phyloP scores from a whole-genome alignment of 169 alveolate genomes.

The Eimeria necatrix region DNA sequence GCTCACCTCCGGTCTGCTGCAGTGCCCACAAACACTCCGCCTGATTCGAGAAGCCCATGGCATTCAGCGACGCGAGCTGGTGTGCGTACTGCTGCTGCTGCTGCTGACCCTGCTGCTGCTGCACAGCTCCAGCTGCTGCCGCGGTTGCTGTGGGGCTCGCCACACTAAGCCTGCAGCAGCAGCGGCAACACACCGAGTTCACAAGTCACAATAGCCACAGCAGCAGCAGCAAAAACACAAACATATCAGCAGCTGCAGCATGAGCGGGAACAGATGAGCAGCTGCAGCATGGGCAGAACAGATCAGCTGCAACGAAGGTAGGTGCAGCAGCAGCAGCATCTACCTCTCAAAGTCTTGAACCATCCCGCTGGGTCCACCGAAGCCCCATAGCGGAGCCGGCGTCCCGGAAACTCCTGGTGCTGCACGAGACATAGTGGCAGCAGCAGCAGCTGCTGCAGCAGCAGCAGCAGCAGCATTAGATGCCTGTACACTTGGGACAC shows the following conservation, averaged over 20 bases:
- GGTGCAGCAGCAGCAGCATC: too few relatives aligned
- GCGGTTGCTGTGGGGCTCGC: neutral
- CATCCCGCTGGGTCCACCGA: slow-evolving; percentile 18
- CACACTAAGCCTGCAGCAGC: slow-evolving; percentile 29
- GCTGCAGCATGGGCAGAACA: neutral
- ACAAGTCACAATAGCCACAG: neutral
- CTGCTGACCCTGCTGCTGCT: slow-evolving; percentile 21
- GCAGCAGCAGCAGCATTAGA: slow-evolving; percentile 38
- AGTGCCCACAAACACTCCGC: slow-evolving; percentile 48
- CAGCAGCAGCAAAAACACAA: slow-evolving; percentile 12
- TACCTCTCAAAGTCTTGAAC: slow-evolving; percentile 27
- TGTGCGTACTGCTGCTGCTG: slow-evolving; percentile 46
- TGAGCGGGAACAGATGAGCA: neutral
- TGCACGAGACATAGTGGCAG: neutral
- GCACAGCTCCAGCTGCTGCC: slow-evolving; percentile 22
- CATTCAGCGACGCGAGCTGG: slow-evolving; percentile 44
- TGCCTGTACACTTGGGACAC: slow-evolving; percentile 13
- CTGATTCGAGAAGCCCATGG: slow-evolving; percentile 49
- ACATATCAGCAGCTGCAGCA: neutral
- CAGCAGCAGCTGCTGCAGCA: slow-evolving; percentile 57
- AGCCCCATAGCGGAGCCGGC: neutral
- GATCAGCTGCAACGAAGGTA: too few relatives aligned
- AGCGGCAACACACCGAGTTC: neutral
- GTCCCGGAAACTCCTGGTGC: neutral
- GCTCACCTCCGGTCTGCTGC: slow-evolving; percentile 60